Conservation (phyloP, 2,329 filamentous ascomycete species). For the Lachnellula hyalina region DNA sequence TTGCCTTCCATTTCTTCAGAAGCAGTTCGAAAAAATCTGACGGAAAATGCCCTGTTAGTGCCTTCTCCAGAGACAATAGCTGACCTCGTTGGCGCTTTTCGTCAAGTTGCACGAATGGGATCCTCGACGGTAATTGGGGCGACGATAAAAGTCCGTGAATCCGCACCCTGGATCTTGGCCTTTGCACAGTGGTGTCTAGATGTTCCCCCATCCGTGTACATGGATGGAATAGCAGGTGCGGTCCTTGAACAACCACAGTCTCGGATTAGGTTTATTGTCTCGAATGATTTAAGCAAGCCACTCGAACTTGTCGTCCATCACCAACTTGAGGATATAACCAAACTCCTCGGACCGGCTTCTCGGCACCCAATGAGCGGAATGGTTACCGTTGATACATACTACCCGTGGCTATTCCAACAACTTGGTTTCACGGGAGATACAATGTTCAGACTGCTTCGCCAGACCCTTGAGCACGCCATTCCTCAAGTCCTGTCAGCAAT, state of each 20-base stretch:
- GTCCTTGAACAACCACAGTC: not conserved
- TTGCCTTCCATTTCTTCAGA: not conserved
- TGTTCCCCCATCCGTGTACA: slow-evolving; percentile 11
- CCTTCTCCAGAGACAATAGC: slow-evolving; percentile 1
- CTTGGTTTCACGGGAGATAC: not conserved
- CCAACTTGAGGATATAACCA: not conserved
- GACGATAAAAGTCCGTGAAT: slow-evolving; percentile 1
- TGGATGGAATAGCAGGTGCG: not conserved
- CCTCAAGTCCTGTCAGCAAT: not conserved
- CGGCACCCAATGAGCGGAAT: not conserved
- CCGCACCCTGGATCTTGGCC: slow-evolving; percentile 9
- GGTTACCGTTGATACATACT: not conserved
- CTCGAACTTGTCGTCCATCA: not conserved
- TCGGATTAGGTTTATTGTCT: not conserved
- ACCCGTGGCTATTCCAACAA: not conserved
- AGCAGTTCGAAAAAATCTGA: not conserved
- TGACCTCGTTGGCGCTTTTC: slow-evolving; percentile 8
- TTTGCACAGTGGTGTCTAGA: slow-evolving; percentile 15
- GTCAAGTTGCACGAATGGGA: slow-evolving; percentile 12
- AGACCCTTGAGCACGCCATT: not conserved
- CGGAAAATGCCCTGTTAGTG: not conserved
- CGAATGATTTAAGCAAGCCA: not conserved
- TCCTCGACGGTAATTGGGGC: not conserved
- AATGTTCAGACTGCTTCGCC: not conserved
- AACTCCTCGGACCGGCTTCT: not conserved